Evolutionary conservation across 1,284 basidiomycete species (phyloP).

Genomic region (Quambalaria eucalypti): DNA sequence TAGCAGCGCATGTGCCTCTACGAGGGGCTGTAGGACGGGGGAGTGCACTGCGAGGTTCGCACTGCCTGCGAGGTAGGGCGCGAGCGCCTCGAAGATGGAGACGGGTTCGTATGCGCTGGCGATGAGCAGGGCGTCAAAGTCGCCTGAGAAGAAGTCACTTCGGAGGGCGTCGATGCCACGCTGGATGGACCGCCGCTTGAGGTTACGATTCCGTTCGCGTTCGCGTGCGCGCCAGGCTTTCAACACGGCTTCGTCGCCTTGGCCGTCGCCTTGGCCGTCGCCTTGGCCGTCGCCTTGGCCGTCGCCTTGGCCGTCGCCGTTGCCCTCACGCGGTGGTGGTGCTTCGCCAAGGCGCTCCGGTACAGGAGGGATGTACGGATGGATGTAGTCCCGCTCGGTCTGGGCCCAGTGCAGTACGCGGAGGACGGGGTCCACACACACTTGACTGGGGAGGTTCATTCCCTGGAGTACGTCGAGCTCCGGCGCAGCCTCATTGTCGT

Average conservation of each 20-base stretch:
- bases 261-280: too few relatives aligned
- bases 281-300: too few relatives aligned
- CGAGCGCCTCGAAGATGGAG: slow-evolving; percentile 67
- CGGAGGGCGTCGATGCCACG: slow-evolving; percentile 50
- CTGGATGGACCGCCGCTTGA: neutral
- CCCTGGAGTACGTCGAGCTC: slow-evolving; percentile 79
- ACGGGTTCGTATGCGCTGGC: slow-evolving; percentile 78
- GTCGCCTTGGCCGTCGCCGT: too few relatives aligned
- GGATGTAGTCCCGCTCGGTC: slow-evolving; percentile 1
- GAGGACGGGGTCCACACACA: slow-evolving; percentile 54
- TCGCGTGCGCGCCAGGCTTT: neutral
- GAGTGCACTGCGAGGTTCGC: slow-evolving; percentile 77
- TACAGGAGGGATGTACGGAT: neutral
- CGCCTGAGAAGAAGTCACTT: slow-evolving; percentile 73
- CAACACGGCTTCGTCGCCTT: too few relatives aligned
- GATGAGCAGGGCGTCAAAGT: slow-evolving; percentile 57
- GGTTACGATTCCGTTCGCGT: neutral
- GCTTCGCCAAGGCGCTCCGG: neutral
- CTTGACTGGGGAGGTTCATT: slow-evolving; percentile 56
- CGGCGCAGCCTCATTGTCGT: slow-evolving; percentile 84
- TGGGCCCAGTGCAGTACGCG: slow-evolving; percentile 74
- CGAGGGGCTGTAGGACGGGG: slow-evolving; percentile 62
- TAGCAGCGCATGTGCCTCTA: slow-evolving; percentile 66
- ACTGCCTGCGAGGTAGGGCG: slow-evolving; percentile 72
- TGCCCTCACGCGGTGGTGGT: neutral